Evolutionary conservation across 2,329 filamentous ascomycete species (phyloP).

Genomic region (Lachnum nothofagi): DNA sequence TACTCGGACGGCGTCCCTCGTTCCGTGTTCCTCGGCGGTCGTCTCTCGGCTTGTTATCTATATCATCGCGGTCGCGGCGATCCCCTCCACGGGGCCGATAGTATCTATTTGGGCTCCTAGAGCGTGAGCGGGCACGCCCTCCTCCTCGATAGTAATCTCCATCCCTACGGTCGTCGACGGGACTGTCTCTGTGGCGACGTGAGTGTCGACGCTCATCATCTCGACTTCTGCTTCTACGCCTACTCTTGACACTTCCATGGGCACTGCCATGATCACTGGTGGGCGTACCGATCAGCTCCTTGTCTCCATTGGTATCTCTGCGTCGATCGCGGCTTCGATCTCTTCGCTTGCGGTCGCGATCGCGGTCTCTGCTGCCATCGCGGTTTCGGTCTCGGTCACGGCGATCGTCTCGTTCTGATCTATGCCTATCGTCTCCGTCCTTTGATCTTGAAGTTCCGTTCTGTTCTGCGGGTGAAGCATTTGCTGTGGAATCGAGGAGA

Average conservation of each 20-base stretch:
- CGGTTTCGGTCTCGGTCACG: constrained; percentile 53
- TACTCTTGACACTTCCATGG: constrained; percentile 69
- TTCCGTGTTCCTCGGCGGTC: constrained; percentile 38
- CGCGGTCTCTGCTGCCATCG: constrained; percentile 49
- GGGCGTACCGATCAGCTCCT: constrained; percentile 60
- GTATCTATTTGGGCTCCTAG: constrained; percentile 62
- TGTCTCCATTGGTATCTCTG: constrained; percentile 41
- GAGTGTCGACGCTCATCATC: constrained; percentile 70
- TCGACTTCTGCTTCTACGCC: constrained; percentile 72
- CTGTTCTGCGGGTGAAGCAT: constrained; percentile 46
- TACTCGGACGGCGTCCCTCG: constrained; percentile 36
- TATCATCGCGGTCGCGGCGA: constrained; percentile 47
- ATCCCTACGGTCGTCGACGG: constrained; percentile 43
- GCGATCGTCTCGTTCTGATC: constrained; percentile 47
- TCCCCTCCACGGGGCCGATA: constrained; percentile 44
- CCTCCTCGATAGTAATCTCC: constrained; percentile 68
- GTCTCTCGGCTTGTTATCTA: constrained; percentile 41
- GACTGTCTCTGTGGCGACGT: constrained; percentile 61
- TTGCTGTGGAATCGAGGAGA: constrained; percentile 78
- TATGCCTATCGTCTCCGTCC: constrained; percentile 54
- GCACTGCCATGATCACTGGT: constrained; percentile 69
- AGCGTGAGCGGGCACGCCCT: constrained; percentile 62
- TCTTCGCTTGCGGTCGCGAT: constrained; percentile 52
- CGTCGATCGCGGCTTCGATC: constrained; percentile 53
- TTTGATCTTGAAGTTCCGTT: constrained; percentile 41